Evolutionary conservation across 192 early-diverging fungal species (phyloP).

Genomic region (Phlyctochytrium arcticum): DNA sequence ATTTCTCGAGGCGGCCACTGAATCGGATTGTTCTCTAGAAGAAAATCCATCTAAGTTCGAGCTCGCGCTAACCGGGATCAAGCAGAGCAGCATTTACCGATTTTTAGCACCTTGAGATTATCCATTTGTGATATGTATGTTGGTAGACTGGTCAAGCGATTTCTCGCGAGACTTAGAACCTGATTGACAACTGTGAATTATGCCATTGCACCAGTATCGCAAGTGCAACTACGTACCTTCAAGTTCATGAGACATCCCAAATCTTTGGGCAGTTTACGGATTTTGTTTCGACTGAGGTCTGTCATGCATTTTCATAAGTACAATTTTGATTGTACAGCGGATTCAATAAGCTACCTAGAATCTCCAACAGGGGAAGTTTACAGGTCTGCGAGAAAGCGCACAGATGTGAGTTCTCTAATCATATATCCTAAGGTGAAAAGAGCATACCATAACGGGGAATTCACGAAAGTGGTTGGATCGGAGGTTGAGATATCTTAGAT

Average conservation of each 20-base stretch:
- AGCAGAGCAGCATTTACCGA: slow-evolving; percentile 26
- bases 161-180: slow-evolving; percentile 34
- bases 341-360: slow-evolving; percentile 15
- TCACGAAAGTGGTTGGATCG: slow-evolving; percentile 33
- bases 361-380: slow-evolving; percentile 25
- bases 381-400: slow-evolving; percentile 21
- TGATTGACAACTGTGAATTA: not conserved
- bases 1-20: slow-evolving; percentile 47
- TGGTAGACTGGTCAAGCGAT: slow-evolving; percentile 29
- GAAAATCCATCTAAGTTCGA: not conserved
- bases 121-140: slow-evolving; percentile 29
- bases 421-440: not conserved
- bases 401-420: not conserved
- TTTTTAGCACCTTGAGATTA: slow-evolving; percentile 32
- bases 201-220: not conserved
- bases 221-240: slow-evolving; percentile 3
- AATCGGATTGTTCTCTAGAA: slow-evolving; percentile 33
- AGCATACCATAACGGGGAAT: slow-evolving; percentile 27
- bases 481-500: slow-evolving; percentile 41
- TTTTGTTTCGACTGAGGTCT: slow-evolving; percentile 41
- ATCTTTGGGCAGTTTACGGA: slow-evolving; percentile 26
- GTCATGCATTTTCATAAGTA: not conserved
- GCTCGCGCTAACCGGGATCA: not conserved
- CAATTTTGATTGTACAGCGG: not conserved
- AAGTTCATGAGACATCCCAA: slow-evolving; percentile 34